phyloP scores from a whole-genome alignment of 805 yeast genomes.

The Candida stauntonica region DNA sequence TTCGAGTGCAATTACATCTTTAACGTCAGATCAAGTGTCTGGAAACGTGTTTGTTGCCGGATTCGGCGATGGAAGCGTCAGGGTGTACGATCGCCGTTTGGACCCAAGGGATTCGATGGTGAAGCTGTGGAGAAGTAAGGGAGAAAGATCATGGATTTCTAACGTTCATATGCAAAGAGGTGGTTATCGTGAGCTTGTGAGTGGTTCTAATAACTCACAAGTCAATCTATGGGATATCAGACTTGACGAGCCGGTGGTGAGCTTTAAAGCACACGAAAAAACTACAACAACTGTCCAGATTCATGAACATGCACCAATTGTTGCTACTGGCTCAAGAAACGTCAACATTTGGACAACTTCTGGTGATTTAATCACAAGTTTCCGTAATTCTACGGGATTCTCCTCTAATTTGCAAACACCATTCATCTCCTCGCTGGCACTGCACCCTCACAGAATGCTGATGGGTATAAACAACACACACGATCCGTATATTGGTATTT shows the following conservation, averaged over 20 bases:
- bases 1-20: constrained; percentile 77
- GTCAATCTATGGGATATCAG: constrained; percentile 92
- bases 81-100: constrained; percentile 87
- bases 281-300: constrained; percentile 65
- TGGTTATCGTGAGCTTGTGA: constrained; percentile 82
- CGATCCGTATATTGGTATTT: constrained; percentile 65
- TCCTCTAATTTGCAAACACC: constrained; percentile 22
- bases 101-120: constrained; percentile 85
- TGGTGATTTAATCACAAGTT: constrained; percentile 65
- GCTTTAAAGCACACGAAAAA: constrained; percentile 50
- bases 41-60: constrained; percentile 91
- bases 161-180: constrained; percentile 96
- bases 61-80: constrained; percentile 81
- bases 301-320: constrained; percentile 95
- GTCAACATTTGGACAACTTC: constrained; percentile 82
- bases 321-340: constrained; percentile 80
- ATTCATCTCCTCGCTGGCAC: constrained; percentile 61
- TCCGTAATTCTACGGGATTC: constrained; percentile 42
- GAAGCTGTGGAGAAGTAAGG: constrained; percentile 63
- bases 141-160: constrained; percentile 50
- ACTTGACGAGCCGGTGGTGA: constrained; percentile 59
- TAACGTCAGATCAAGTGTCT: constrained; percentile 93
- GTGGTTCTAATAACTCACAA: constrained; percentile 78
- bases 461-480: constrained; percentile 81
- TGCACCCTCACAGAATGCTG: constrained; percentile 96